Evolutionary conservation across 371 early-diverging fungal genomes (phyloP).

Genomic region (Mucor mucedo): DNA sequence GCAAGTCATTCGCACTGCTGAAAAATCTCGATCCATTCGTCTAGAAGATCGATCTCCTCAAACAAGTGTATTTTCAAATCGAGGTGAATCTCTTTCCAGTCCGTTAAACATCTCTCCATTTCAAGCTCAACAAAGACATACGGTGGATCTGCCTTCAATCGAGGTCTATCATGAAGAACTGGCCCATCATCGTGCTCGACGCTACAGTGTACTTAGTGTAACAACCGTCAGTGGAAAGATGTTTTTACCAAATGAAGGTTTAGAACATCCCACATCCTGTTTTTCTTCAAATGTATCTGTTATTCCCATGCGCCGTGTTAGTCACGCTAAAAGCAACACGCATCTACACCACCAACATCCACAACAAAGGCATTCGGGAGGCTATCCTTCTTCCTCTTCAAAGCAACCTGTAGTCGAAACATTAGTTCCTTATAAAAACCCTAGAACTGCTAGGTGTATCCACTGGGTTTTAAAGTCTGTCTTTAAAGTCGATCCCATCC

Average conservation of each 20-base stretch:
- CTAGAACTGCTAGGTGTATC: slow-evolving; percentile 24
- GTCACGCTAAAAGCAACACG: not conserved
- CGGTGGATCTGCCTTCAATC: not conserved
- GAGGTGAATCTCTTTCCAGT: not conserved
- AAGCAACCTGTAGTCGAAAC: slow-evolving; percentile 11
- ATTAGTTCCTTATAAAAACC: slow-evolving; percentile 24
- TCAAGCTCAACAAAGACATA: not conserved
- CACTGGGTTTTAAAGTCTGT: slow-evolving; percentile 31
- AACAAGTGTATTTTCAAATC: not conserved
- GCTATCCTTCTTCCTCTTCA: not conserved
- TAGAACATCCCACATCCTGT: not conserved
- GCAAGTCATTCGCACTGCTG: not conserved
- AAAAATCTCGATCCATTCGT: not conserved
- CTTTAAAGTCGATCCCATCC: slow-evolving; percentile 12
- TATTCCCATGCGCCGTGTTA: slow-evolving; percentile 18
- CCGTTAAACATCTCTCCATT: not conserved
- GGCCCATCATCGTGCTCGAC: not conserved
- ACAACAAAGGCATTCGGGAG: not conserved
- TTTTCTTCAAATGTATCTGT: not conserved
- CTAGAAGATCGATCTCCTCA: not conserved
- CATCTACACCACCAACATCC: not conserved
- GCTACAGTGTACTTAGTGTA: slow-evolving; percentile 12
- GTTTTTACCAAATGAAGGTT: slow-evolving; percentile 11
- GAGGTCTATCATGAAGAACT: not conserved
- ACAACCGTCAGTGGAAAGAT: slow-evolving; percentile 6